These are phyloP conservation scores for Rubus parviflorus DNA, from an alignment of 306 rosid species.

Conservation along the genomic window DNA sequence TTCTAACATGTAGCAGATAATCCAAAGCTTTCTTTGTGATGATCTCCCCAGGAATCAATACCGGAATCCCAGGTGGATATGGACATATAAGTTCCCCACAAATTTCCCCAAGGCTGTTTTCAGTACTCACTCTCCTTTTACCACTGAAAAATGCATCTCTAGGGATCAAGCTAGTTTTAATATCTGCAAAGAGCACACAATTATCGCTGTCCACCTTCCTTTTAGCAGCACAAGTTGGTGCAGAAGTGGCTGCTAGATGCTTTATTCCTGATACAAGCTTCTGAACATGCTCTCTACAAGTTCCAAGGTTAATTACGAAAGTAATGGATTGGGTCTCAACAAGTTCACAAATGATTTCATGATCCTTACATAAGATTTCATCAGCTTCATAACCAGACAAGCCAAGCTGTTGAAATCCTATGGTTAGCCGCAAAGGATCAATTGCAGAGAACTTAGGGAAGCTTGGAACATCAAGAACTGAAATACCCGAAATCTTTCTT, in stretches of 20 bases:
- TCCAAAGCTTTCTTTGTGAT: constrained; percentile 55
- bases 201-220: constrained; percentile 13
- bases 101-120: constrained; percentile 60
- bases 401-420: constrained; percentile 73
- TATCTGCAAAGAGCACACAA: constrained; percentile 50
- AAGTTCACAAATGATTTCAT: constrained; percentile 66
- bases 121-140: constrained; percentile 53
- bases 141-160: constrained; percentile 81
- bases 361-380: constrained; percentile 52
- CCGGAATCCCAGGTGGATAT: constrained; percentile 89
- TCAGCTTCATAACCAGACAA: constrained; percentile 85
- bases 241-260: constrained; percentile 40
- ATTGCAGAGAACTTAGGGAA: constrained; percentile 43
- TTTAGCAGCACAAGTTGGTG: constrained; percentile 28
- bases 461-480: constrained; percentile 52
- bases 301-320: constrained; percentile 72
- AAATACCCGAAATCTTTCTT: constrained; percentile 47
- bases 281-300: constrained; percentile 58
- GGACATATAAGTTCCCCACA: constrained; percentile 84
- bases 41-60: constrained; percentile 72
- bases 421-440: constrained; percentile 78
- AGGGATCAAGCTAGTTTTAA: constrained; percentile 53
- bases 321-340: constrained; percentile 69
- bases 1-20: constrained; percentile 60
- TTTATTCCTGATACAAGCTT: constrained; percentile 61